These are phyloP conservation scores for Aureobasidium musti DNA, from an alignment of 2,329 filamentous ascomycete genomes.

Conservation along the genomic window DNA sequence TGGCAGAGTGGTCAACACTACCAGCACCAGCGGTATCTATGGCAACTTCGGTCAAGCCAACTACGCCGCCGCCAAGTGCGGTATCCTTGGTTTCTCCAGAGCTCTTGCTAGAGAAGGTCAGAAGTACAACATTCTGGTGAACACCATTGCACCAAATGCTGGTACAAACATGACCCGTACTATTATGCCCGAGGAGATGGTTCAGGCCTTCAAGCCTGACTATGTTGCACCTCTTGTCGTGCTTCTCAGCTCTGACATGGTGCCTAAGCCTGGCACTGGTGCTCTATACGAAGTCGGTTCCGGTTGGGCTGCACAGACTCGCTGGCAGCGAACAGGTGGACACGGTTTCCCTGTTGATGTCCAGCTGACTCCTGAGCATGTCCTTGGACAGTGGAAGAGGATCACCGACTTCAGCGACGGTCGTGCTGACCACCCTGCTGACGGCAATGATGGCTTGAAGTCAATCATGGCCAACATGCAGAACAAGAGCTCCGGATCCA, in stretches of 20 bases:
- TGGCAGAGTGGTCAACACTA: slow-evolving; percentile 94
- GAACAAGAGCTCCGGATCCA: slow-evolving; percentile 61
- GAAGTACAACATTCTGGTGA: slow-evolving; percentile 98
- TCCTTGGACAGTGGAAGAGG: slow-evolving; percentile 71
- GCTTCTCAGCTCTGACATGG: slow-evolving; percentile 81
- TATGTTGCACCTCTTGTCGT: slow-evolving; percentile 94
- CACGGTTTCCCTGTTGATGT: slow-evolving; percentile 89
- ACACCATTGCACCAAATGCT: slow-evolving; percentile 97
- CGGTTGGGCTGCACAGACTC: slow-evolving; percentile 87
- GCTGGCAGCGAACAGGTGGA: slow-evolving; percentile 91
- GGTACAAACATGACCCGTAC: slow-evolving; percentile 93
- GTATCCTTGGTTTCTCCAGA: slow-evolving; percentile 93
- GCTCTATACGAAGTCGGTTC: slow-evolving; percentile 92
- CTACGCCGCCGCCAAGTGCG: slow-evolving; percentile 72
- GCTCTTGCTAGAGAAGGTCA: slow-evolving; percentile 88
- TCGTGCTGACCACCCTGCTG: slow-evolving; percentile 81
- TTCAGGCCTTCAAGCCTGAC: slow-evolving; percentile 98
- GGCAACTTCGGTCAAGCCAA: slow-evolving; percentile 99
- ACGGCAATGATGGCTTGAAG: slow-evolving; percentile 72
- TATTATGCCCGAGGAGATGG: slow-evolving; percentile 94
- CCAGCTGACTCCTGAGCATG: slow-evolving; percentile 78
- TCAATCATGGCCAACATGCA: slow-evolving; percentile 83
- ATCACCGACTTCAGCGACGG: slow-evolving; percentile 87
- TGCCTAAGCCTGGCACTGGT: slow-evolving; percentile 79
- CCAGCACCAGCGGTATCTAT: slow-evolving; percentile 95